phyloP scores from a whole-genome alignment of 75 land plant species.

The Picea sitchensis region DNA sequence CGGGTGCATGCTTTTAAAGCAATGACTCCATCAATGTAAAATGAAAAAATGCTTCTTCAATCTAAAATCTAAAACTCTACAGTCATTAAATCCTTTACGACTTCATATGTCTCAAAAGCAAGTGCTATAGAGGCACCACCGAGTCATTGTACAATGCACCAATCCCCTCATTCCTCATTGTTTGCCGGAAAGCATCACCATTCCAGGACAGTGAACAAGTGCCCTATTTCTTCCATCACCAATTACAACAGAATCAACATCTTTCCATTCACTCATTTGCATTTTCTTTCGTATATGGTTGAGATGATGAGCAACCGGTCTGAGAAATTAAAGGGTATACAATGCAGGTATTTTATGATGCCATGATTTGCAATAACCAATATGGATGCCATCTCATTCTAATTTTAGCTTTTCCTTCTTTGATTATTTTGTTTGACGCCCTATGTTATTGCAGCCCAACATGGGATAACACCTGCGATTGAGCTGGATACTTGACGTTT shows the following conservation, averaged over 20 bases:
- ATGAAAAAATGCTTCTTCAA: slow-evolving; percentile 3
- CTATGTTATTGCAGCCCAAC: too few species aligned
- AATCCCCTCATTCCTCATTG: slow-evolving; percentile 41
- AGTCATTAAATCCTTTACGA: slow-evolving; percentile 36
- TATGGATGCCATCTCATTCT: too few species aligned
- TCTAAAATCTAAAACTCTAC: slow-evolving; percentile 46
- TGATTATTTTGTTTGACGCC: too few species aligned
- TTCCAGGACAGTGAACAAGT: slow-evolving; percentile 42
- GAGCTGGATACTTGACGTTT: too few species aligned
- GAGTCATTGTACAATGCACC: slow-evolving; percentile 46
- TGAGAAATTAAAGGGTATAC: too few species aligned
- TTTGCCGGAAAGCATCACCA: slow-evolving; percentile 43
- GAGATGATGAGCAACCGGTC: too few species aligned
- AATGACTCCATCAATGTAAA: too few species aligned
- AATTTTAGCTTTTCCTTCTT: too few species aligned
- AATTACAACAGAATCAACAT: slow-evolving; percentile 28
- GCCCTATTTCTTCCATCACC: slow-evolving; percentile 30
- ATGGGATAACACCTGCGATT: too few species aligned
- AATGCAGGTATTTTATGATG: too few species aligned
- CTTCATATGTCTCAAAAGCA: slow-evolving; percentile 55
- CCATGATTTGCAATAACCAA: too few species aligned
- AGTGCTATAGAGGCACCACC: slow-evolving; percentile 54
- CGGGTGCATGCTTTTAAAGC: too few species aligned
- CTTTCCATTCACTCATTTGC: slow-evolving; percentile 58
- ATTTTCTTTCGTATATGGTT: slow-evolving; percentile 25